These are phyloP conservation scores for Crithidia acanthocephali DNA, from an alignment of 208 protist species.

Conservation along the genomic window DNA sequence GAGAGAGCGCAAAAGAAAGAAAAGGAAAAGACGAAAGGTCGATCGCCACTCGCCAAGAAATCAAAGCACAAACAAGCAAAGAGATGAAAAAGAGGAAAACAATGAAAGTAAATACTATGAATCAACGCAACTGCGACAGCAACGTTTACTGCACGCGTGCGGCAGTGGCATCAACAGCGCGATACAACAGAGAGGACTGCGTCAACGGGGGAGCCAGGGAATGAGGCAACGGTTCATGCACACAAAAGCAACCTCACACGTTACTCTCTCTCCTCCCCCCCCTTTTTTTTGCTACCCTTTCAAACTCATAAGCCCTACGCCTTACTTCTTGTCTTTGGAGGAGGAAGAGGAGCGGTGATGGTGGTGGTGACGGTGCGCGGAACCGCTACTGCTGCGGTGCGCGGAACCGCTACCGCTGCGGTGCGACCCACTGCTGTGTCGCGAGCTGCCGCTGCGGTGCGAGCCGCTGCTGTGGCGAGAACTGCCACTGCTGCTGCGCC, in stretches of 20 bases:
- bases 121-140: background rate
- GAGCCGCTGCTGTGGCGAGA: too few species aligned
- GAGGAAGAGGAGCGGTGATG: slow-evolving; percentile 18
- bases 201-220: too few species aligned
- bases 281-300: too few species aligned
- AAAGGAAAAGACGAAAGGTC: background rate
- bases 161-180: too few species aligned
- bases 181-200: too few species aligned
- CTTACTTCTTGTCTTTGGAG: slow-evolving; percentile 27
- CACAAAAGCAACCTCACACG: too few species aligned
- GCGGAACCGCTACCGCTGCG: slow-evolving; percentile 2
- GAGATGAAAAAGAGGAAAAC: background rate
- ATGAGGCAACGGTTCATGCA: too few species aligned
- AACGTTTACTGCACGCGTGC: background rate
- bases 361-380: slow-evolving; percentile 12
- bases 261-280: too few species aligned
- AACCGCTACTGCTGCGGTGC: slow-evolving; percentile 10
- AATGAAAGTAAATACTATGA: background rate
- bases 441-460: background rate
- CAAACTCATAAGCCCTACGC: background rate
- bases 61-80: background rate
- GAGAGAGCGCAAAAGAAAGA: background rate
- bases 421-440: slow-evolving; percentile 7
- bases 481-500: slow-evolving; percentile 5
- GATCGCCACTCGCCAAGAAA: too few species aligned